A percentile compares a stretch with the other conserved stretches of the same genome.
phyloP scores from a whole-genome alignment of 805 yeast species.

The Ascoidea rubescens region DNA sequence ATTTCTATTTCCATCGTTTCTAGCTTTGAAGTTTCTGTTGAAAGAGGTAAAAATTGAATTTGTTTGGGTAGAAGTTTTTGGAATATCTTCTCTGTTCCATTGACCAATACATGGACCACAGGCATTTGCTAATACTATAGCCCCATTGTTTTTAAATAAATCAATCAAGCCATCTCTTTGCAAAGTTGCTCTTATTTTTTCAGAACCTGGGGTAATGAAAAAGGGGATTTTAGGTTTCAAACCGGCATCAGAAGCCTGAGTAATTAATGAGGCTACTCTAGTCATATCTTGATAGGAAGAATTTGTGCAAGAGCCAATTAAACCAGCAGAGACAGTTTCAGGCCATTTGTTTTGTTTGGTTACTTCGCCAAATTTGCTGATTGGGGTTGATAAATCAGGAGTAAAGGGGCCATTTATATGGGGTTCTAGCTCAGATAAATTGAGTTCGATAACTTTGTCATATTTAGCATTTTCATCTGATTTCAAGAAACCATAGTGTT shows the following conservation, averaged over 20 bases:
- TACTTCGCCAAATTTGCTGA: conserved; percentile 64
- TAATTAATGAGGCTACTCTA: conserved; percentile 81
- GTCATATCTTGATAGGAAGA: conserved; percentile 98
- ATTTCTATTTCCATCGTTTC: conserved; percentile 96
- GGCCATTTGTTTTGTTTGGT: conserved; percentile 80
- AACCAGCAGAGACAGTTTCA: conserved; percentile 70
- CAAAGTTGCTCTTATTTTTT: conserved; percentile 93
- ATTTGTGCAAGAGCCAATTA: conserved; percentile 97
- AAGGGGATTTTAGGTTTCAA: conserved; percentile 83
- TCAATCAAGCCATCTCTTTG: conserved; percentile 87
- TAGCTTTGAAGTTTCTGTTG: conserved; percentile 94
- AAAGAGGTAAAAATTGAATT: conserved; percentile 93
- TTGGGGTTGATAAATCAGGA: conserved; percentile 92
- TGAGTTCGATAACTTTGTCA: conserved; percentile 84
- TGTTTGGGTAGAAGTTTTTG: conserved; percentile 45
- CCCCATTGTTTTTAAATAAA: conserved; percentile 77
- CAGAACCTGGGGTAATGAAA: conserved; percentile 96
- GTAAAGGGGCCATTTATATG: conserved; percentile 97
- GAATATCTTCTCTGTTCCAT: conserved; percentile 81
- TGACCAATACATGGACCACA: conserved; percentile 99
- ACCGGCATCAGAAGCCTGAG: conserved; percentile 78
- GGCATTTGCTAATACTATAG: conserved; percentile 88
- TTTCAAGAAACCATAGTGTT: conserved; percentile 44
- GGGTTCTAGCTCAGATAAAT: conserved; percentile 80
- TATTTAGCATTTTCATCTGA: conserved; percentile 87